These are phyloP conservation scores for Ramichloridium luteum DNA, from an alignment of 2,329 filamentous ascomycete species.

Conservation along the genomic window DNA sequence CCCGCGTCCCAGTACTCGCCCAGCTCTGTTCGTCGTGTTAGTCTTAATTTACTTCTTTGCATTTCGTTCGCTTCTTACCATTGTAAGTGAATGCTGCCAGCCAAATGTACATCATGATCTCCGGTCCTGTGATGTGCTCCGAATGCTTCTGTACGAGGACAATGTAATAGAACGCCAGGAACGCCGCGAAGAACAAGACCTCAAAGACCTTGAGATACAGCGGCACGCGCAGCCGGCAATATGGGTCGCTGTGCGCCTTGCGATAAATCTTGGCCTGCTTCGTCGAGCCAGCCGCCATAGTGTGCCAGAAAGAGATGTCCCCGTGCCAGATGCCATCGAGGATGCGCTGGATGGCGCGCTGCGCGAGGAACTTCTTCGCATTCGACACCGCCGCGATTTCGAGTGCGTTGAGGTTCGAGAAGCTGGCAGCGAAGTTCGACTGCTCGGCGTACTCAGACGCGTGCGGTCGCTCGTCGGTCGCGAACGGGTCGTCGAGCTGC, in stretches of 20 bases:
- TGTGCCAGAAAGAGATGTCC: slow-evolving; percentile 78
- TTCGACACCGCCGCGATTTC: slow-evolving; percentile 74
- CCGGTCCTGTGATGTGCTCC: slow-evolving; percentile 53
- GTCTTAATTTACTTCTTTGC: too few species aligned
- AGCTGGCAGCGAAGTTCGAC: slow-evolving; percentile 45
- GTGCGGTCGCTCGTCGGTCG: slow-evolving; percentile 14
- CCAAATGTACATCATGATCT: slow-evolving; percentile 71
- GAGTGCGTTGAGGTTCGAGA: slow-evolving; percentile 70
- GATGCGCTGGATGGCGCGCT: slow-evolving; percentile 69
- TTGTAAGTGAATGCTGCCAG: slow-evolving; percentile 80
- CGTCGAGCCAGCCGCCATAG: slow-evolving; percentile 55
- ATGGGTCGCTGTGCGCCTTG: slow-evolving; percentile 52
- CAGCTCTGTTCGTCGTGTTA: too few species aligned
- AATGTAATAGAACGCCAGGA: slow-evolving; percentile 72
- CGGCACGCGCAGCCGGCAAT: slow-evolving; percentile 64
- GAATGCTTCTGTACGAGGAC: slow-evolving; percentile 62
- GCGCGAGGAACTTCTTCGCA: slow-evolving; percentile 74
- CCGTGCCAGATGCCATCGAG: slow-evolving; percentile 77
- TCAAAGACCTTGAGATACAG: slow-evolving; percentile 78
- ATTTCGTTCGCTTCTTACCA: slow-evolving; percentile 33
- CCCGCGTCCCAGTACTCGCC: slow-evolving; percentile 79
- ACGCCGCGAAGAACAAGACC: slow-evolving; percentile 64
- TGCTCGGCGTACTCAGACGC: slow-evolving; percentile 8
- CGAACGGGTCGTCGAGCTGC: slow-evolving; percentile 15
- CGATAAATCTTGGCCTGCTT: slow-evolving; percentile 73